Percentiles rank a stretch among this genome's conserved stretches.
Evolutionary conservation across 192 early-diverging fungal genomes (phyloP).

Genomic region (Entomortierella parvispora): DNA sequence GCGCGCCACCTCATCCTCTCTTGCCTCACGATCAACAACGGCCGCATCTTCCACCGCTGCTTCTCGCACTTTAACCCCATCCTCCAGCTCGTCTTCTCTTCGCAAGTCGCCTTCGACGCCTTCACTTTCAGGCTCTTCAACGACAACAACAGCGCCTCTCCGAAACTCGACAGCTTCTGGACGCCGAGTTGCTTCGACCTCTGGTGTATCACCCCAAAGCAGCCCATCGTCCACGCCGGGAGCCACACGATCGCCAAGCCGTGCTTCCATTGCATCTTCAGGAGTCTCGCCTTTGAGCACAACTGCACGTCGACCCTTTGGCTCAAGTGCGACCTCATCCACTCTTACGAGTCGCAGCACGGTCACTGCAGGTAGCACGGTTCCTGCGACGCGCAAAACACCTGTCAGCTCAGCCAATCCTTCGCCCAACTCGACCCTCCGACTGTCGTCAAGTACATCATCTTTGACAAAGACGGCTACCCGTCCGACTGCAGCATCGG

Average conservation of each 20-base stretch:
- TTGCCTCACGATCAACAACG: neutral
- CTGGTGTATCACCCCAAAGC: conserved; percentile 10
- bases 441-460: conserved; percentile 10
- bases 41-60: neutral
- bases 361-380: neutral
- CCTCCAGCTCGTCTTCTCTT: neutral
- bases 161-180: conserved; percentile 3
- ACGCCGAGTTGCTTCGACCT: conserved; percentile 37
- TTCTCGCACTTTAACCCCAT: neutral
- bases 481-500: conserved; percentile 14
- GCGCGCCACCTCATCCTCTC: conserved; percentile 1
- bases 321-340: neutral
- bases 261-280: conserved; percentile 17
- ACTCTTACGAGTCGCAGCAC: conserved; percentile 3
- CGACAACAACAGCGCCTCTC: neutral
- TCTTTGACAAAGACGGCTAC: conserved; percentile 10
- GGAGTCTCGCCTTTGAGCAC: neutral
- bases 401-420: conserved; percentile 20
- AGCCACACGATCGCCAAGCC: conserved; percentile 11
- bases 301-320: conserved; percentile 1
- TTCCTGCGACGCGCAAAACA: conserved; percentile 5
- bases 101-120: conserved; percentile 41
- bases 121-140: conserved; percentile 13
- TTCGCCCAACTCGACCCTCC: conserved; percentile 24
- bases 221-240: conserved; percentile 17